These are phyloP conservation scores for Aureobasidium sp. DNA, from an alignment of 2,329 filamentous ascomycete species.

Conservation along the genomic window DNA sequence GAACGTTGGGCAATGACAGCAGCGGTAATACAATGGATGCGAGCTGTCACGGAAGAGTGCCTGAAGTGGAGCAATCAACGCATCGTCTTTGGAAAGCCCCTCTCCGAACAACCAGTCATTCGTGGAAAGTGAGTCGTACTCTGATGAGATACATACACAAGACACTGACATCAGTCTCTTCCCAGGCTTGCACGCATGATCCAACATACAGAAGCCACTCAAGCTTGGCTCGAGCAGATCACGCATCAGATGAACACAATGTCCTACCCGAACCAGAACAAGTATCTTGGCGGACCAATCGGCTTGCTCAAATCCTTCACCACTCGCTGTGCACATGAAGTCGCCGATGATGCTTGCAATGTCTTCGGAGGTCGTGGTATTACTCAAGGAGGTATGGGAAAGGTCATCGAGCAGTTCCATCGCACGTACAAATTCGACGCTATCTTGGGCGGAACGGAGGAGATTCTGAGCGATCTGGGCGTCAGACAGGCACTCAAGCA, in stretches of 20 bases:
- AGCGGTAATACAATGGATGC: constrained; percentile 69
- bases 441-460: constrained; percentile 80
- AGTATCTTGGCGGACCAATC: constrained; percentile 82
- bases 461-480: constrained; percentile 83
- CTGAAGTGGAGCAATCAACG: constrained; percentile 92
- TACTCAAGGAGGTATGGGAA: constrained; percentile 86
- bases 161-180: constrained; percentile 39
- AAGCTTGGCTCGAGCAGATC: constrained; percentile 86
- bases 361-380: constrained; percentile 87
- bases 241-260: constrained; percentile 92
- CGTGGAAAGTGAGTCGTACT: constrained; percentile 64
- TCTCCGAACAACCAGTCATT: constrained; percentile 87
- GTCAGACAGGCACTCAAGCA: constrained; percentile 86
- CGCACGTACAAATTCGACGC: constrained; percentile 79
- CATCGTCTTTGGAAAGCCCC: constrained; percentile 82
- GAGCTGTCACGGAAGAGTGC: constrained; percentile 82
- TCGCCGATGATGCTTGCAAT: constrained; percentile 85
- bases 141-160: constrained; percentile 27
- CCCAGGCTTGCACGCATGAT: constrained; percentile 82
- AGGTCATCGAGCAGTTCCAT: constrained; percentile 85
- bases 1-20: constrained; percentile 46
- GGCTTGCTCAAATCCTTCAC: constrained; percentile 83
- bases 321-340: constrained; percentile 82
- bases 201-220: constrained; percentile 80
- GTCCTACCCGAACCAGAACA: constrained; percentile 80